Conservation (phyloP, 495 filamentous ascomycete genomes). For the Xanthoparmelia taractica region DNA sequence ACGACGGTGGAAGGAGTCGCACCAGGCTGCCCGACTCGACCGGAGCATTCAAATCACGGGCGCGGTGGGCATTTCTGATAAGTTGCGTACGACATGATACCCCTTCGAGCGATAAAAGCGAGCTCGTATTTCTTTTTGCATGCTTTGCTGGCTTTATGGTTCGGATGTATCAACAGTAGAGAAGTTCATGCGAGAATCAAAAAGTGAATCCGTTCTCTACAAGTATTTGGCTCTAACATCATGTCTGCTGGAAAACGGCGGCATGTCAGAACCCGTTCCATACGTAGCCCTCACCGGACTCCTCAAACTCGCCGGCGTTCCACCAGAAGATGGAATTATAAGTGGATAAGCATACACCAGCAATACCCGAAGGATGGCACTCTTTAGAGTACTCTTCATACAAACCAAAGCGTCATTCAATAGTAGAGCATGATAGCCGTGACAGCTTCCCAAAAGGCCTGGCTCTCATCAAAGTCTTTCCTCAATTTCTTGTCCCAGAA, state of each 20-base stretch:
- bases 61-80: neutral
- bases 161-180: neutral
- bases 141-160: neutral
- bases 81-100: neutral
- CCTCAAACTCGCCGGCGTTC: slow-evolving; percentile 8
- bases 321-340: neutral
- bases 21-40: slow-evolving; percentile 5
- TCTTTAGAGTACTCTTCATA: no score
- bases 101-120: neutral
- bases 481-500: no score
- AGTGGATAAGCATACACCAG: no score
- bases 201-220: no score
- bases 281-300: slow-evolving; percentile 4
- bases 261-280: neutral
- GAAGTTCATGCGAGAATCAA: neutral
- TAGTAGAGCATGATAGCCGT: no score
- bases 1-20: neutral
- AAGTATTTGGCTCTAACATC: no score
- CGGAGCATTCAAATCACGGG: neutral
- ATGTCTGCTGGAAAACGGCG: no score
- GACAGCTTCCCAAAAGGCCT: no score
- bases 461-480: no score
- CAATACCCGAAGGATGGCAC: no score
- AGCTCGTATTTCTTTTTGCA: neutral
- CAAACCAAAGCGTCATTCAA: no score